Conservation (phyloP, 2,329 filamentous ascomycete species). For the Sporothrix curviconia region DNA sequence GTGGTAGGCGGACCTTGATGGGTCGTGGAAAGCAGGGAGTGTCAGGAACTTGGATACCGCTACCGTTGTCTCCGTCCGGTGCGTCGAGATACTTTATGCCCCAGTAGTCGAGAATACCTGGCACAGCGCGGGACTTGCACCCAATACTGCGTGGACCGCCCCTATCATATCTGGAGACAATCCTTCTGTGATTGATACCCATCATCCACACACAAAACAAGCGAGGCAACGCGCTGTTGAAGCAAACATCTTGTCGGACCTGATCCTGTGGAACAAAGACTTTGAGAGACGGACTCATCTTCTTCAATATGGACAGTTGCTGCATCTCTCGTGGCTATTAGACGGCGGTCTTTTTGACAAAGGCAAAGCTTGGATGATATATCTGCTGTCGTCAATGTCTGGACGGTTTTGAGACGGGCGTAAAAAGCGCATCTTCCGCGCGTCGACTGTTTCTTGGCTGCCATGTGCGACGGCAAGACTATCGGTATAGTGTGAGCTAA, state of each 20-base stretch:
- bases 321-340: not conserved
- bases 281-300: conserved; percentile 17
- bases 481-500: no score
- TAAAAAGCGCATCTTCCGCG: no score
- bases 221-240: conserved; percentile 24
- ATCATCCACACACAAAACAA: conserved; percentile 32
- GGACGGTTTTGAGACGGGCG: no score
- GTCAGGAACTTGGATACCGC: no score
- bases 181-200: conserved; percentile 10
- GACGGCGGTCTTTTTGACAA: conserved; percentile 21
- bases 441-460: no score
- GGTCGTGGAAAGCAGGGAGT: no score
- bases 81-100: not conserved
- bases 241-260: conserved; percentile 26
- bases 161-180: not conserved
- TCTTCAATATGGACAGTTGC: conserved; percentile 1
- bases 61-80: not conserved
- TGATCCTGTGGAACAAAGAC: conserved; percentile 28
- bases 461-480: no score
- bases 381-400: conserved; percentile 26
- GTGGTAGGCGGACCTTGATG: no score
- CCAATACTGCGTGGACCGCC: not conserved
- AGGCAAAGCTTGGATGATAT: conserved; percentile 28
- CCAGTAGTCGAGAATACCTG: not conserved
- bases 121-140: not conserved